Base-by-base conservation (phyloP, 352 stramenopile genomes). In the Phytophthora rubi region DNA sequence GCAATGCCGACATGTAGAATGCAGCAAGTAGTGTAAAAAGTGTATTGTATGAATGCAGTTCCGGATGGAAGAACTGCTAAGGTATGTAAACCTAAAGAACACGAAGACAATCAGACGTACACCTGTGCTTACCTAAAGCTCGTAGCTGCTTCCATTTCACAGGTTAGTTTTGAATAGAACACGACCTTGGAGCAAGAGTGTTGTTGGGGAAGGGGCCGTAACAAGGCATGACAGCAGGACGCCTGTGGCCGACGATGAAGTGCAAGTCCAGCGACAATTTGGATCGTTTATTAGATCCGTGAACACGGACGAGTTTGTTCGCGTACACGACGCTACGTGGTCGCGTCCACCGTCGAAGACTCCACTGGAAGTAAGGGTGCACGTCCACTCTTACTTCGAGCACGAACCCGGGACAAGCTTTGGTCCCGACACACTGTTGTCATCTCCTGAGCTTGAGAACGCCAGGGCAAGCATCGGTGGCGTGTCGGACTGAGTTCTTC, bases 381-480 rank as follows among this genome's bases (percentile, higher is more conserved):
- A 26, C 23, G 23, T 26, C 23, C 1, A 44, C 6, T 3, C 8
- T 52, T 30, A 52, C 18, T 52, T 52, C 21, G 45, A 32, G 2
- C 45, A 26, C 18, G n/a, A 9, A 5, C 18, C 45, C 6, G n/a
- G 18, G 12, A 15, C n/a, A 30, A 52, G 16, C 12, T 52, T 18
- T 6, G 6, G n/a, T 5, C 45, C 45, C 21, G 53, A 47, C 16
- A 33, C 53, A 30, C 51, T 70, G 39, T 52, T 33, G 28, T 75
- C 68, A 26, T 75, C 68, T 21, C 62, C 68, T 28, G 68, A 75
- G 23, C 61, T 75, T 21, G 61, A 67, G 21, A 75, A 54, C n/a
- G 51, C 68, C 16, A 75, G 37, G 4, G 54, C 37, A 3, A 70
- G 45, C n/a, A 70, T 33, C 30, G 54, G 53, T 21, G 55, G 54